Base-by-base conservation (phyloP, 2,329 filamentous ascomycete genomes). In the Phyllosticta citriasiana region DNA sequence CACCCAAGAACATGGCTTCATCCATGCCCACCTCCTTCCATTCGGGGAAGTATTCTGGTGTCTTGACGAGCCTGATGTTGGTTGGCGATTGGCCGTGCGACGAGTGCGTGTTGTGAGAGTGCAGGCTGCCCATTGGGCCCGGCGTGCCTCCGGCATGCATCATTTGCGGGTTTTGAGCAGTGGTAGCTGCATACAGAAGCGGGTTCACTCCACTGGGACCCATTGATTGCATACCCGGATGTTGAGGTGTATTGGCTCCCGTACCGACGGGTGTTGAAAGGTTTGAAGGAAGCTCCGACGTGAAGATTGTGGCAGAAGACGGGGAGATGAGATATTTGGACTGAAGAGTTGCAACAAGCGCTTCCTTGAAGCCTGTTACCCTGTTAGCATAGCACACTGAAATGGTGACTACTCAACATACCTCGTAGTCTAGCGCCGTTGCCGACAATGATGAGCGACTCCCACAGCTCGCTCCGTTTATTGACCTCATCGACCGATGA, bases 291-390 rank as follows among this genome's bases (percentile, higher is more conserved):
- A 97, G 85, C 74, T 99, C 94, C 24, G 91, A 96, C 40, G 92
- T 96, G 80, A 97, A 97, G 69, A 97, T 97, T 52, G 92, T 97
- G 57, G 91, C 91, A 1, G 91, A 93, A 27, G 88, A 92, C 0
- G 94, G 94, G 1, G 92, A 96, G 66, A 99, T 86, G 59, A 97
- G 83, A 73, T 96, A 94, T 65, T 92, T 91, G 56, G 87, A 83
- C 47, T 84, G 84, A 40, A 99, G 83, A 0, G 86, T 91, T 67
- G 88, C 83, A 47, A 97, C 73, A 55, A 99, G 85, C 66, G 93
- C 90, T 68, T 97, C 91, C 66, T 89, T 92, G 73, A 99, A 93
- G 4, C 94, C 91, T 78, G 47, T 33, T 22, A 19, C 12, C 26
- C 7, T 4, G 14, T 62, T 64, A 74, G 79, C 67, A 57, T 55